These are phyloP conservation scores for Entoloma clypeatum DNA, from an alignment of 1,284 basidiomycete genomes.

Conservation along the genomic window DNA sequence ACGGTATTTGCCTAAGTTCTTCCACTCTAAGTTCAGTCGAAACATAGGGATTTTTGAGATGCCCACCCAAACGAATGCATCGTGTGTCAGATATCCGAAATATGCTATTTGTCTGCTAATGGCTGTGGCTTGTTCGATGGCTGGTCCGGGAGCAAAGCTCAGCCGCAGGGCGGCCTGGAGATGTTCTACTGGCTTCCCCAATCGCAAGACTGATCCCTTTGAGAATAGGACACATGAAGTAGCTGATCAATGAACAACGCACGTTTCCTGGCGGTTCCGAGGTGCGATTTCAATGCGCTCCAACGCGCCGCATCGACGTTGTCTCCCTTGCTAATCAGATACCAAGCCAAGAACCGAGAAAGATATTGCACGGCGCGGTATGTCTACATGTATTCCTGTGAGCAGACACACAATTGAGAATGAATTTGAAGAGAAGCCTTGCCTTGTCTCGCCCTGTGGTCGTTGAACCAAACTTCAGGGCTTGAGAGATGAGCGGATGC, in stretches of 20 bases:
- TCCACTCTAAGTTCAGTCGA: constrained; percentile 7
- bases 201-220: constrained; percentile 68
- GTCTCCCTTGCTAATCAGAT: constrained; percentile 59
- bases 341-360: constrained; percentile 88
- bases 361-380: constrained; percentile 94
- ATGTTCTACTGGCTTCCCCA: constrained; percentile 95
- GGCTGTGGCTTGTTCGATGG: constrained; percentile 77
- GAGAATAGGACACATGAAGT: constrained; percentile 8
- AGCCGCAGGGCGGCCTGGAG: constrained; percentile 88
- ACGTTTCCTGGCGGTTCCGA: constrained; percentile 80
- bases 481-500: constrained; percentile 76
- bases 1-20: constrained; percentile 56
- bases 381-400: constrained; percentile 42
- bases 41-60: constrained; percentile 9
- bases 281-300: constrained; percentile 76
- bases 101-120: constrained; percentile 88
- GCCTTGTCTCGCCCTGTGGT: constrained; percentile 91
- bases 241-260: constrained; percentile 28
- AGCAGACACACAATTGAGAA: constrained; percentile 3
- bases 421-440: constrained; percentile 12
- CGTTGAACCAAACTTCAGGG: constrained; percentile 74
- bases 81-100: constrained; percentile 85
- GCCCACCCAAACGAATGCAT: constrained; percentile 83
- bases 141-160: constrained; percentile 52
- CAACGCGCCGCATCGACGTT: constrained; percentile 68